Percentiles rank a stretch among this genome's conserved stretches.
Evolutionary conservation across 495 filamentous ascomycete species (phyloP).

Genomic region (Talaromyces trachyspermus): DNA sequence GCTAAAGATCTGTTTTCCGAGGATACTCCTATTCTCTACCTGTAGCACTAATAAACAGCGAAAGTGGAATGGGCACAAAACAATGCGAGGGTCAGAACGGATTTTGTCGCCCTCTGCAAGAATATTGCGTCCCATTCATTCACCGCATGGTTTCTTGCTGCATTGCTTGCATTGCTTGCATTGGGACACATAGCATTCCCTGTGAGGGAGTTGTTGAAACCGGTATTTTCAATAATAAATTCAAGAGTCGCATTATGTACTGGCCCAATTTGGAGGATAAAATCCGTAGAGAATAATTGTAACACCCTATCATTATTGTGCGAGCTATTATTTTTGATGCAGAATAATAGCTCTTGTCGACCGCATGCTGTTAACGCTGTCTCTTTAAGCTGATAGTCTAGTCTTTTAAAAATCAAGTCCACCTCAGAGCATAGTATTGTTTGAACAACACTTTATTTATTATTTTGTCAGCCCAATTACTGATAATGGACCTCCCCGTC

Average conservation of each 20-base stretch:
- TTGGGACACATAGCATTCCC: slow-evolving; percentile 1
- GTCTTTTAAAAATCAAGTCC: background rate
- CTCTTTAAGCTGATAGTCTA: background rate
- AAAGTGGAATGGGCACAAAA: too few relatives aligned
- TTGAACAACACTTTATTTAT: background rate
- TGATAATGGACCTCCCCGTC: background rate
- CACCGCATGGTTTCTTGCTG: background rate
- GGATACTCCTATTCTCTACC: too few relatives aligned
- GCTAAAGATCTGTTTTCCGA: too few relatives aligned
- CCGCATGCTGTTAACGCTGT: background rate
- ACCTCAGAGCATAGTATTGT: background rate
- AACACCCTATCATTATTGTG: background rate
- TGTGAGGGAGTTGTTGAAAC: background rate
- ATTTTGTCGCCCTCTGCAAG: background rate
- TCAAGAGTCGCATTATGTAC: background rate
- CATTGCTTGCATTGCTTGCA: background rate
- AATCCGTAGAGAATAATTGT: background rate
- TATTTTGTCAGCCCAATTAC: background rate
- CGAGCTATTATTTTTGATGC: background rate
- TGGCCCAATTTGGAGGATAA: background rate
- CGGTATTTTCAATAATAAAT: background rate
- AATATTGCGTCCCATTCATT: background rate
- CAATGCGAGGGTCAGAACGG: too few relatives aligned
- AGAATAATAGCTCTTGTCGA: background rate
- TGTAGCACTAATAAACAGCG: too few relatives aligned